Evolutionary conservation across 2,329 filamentous ascomycete species (phyloP).

Genomic region (Calonectria pauciramosa): DNA sequence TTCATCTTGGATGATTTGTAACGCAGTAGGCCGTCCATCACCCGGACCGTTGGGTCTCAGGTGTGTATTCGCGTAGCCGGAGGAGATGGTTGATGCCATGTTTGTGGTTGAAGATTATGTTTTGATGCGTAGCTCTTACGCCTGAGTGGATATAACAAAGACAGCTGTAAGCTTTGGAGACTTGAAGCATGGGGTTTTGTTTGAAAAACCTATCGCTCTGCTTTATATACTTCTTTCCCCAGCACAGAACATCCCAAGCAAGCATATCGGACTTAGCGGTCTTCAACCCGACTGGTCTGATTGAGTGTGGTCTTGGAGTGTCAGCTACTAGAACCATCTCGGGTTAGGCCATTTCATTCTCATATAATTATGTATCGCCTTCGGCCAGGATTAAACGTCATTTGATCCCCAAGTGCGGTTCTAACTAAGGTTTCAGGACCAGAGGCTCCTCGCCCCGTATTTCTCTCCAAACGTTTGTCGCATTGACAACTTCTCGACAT

Average conservation of each 20-base stretch:
- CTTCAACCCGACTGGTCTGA: not conserved
- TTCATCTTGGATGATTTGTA: constrained; percentile 56
- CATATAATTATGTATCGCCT: not conserved
- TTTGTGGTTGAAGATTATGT: not conserved
- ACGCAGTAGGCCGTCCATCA: constrained; percentile 56
- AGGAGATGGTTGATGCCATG: not conserved
- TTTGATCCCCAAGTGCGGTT: not conserved
- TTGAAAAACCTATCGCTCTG: not conserved
- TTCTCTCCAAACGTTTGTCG: constrained; percentile 34
- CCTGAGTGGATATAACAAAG: not conserved
- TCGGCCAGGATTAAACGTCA: not conserved
- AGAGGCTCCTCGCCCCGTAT: constrained; percentile 32
- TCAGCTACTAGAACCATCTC: not conserved
- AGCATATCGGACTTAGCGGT: not conserved
- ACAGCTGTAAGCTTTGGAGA: not conserved
- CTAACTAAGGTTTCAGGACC: constrained; percentile 10
- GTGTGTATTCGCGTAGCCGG: constrained; percentile 25
- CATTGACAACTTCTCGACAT: constrained; percentile 28
- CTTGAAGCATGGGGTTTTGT: not conserved
- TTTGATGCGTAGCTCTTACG: not conserved
- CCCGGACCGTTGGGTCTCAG: constrained; percentile 49
- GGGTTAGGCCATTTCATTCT: not conserved
- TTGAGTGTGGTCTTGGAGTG: not conserved
- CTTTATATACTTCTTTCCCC: not conserved
- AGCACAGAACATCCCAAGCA: not conserved